These are phyloP conservation scores for Calophaca sinica DNA, from an alignment of 306 rosid genomes.

Conservation along the genomic window DNA sequence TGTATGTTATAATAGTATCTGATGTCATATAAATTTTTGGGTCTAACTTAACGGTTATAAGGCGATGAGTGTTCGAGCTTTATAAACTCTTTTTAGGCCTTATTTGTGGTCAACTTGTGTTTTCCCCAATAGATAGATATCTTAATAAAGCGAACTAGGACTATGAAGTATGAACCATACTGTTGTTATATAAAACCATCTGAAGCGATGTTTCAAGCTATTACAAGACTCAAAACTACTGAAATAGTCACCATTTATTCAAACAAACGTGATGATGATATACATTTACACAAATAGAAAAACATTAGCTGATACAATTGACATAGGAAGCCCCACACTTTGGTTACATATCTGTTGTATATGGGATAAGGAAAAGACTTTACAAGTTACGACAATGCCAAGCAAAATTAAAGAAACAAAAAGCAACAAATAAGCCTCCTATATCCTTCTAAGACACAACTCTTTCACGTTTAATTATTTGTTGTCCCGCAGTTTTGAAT, in stretches of 20 bases:
- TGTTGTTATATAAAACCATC: not conserved
- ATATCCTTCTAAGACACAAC: slow-evolving; percentile 38
- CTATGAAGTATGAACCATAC: too few species aligned
- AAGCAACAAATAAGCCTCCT: slow-evolving; percentile 46
- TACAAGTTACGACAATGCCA: slow-evolving; percentile 55
- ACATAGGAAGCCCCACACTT: slow-evolving; percentile 43
- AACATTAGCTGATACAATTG: slow-evolving; percentile 37
- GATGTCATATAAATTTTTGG: too few species aligned
- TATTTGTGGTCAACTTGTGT: too few species aligned
- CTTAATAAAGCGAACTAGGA: too few species aligned
- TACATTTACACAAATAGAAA: slow-evolving; percentile 44
- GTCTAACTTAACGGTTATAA: too few species aligned
- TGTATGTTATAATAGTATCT: too few species aligned
- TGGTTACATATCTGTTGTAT: slow-evolving; percentile 41
- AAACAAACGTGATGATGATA: slow-evolving; percentile 40
- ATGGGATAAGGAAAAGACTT: slow-evolving; percentile 47
- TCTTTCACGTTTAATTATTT: slow-evolving; percentile 36
- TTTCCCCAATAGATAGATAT: too few species aligned
- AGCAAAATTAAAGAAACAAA: slow-evolving; percentile 42
- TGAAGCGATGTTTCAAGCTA: slow-evolving; percentile 15
- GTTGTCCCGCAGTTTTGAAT: slow-evolving; percentile 51
- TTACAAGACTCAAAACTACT: slow-evolving; percentile 10
- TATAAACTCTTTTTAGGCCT: too few species aligned
- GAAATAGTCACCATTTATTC: slow-evolving; percentile 40
- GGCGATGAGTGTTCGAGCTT: too few species aligned